Evolutionary conservation across 768 basidiomycete genomes (phyloP).

Genomic region (Albatrellus ellisii): DNA sequence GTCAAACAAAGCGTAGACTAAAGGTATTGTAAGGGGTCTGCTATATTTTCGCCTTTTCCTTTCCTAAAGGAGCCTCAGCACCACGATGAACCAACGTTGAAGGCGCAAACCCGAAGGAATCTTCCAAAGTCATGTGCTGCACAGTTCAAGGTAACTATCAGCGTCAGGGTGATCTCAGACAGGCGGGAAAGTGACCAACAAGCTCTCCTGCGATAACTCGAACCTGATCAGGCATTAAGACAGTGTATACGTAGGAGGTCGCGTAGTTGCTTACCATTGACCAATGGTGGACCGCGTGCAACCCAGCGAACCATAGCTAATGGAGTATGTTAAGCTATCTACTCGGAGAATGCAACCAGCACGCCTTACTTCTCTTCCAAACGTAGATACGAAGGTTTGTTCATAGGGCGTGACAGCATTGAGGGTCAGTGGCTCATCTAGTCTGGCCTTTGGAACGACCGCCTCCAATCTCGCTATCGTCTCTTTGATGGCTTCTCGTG

Average conservation of each 20-base stretch:
- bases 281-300: constrained; percentile 88
- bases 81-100: constrained; percentile 73
- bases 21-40: background rate
- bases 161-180: background rate
- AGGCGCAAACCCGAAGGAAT: constrained; percentile 81
- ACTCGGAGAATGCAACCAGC: background rate
- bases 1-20: background rate
- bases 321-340: constrained; percentile 2
- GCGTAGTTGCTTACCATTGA: constrained; percentile 48
- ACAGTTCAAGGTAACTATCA: background rate
- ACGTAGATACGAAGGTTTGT: constrained; percentile 65
- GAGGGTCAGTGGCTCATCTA: constrained; percentile 51
- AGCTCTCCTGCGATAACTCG: constrained; percentile 77
- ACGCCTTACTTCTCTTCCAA: constrained; percentile 61
- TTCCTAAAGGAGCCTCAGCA: constrained; percentile 48
- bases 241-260: constrained; percentile 1
- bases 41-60: constrained; percentile 40
- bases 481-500: constrained; percentile 40
- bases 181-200: constrained; percentile 27
- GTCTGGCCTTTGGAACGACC: constrained; percentile 31
- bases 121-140: too few species aligned
- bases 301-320: constrained; percentile 75
- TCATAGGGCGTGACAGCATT: constrained; percentile 72
- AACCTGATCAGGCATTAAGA: constrained; percentile 30
- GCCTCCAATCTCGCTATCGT: constrained; percentile 44